phyloP scores from a whole-genome alignment of 495 filamentous ascomycete genomes.

The Aspergillus nidulans region DNA sequence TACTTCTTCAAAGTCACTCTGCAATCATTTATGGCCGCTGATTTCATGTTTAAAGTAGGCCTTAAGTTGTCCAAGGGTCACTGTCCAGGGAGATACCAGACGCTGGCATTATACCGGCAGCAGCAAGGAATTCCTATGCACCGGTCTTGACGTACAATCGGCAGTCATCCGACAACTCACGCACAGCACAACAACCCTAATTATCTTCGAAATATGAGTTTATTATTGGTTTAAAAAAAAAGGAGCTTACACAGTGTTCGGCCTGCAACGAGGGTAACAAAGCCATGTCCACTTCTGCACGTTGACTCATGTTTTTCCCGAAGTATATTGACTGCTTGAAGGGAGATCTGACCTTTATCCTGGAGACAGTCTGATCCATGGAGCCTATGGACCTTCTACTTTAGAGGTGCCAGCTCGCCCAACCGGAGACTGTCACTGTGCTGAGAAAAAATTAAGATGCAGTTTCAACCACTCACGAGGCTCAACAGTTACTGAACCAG shows the following conservation, averaged over 20 bases:
- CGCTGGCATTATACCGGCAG: neutral
- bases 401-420: constrained; percentile 3
- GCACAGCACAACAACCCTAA: neutral
- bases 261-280: neutral
- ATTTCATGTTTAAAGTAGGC: neutral
- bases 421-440: neutral
- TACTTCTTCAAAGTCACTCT: neutral
- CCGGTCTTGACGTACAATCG: neutral
- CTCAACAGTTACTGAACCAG: neutral
- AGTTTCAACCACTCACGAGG: neutral
- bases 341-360: neutral
- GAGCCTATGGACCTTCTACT: neutral
- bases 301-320: constrained; percentile 11
- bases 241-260: neutral
- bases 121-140: neutral
- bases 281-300: constrained; percentile 7
- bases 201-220: constrained; percentile 1
- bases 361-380: neutral
- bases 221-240: neutral
- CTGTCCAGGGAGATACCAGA: neutral
- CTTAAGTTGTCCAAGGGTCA: neutral
- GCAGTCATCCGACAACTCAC: neutral
- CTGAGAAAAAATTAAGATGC: constrained; percentile 1
- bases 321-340: neutral
- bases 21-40: neutral